Base-by-base conservation (phyloP, 2,329 filamentous ascomycete genomes). In the Penicillium sp. region DNA sequence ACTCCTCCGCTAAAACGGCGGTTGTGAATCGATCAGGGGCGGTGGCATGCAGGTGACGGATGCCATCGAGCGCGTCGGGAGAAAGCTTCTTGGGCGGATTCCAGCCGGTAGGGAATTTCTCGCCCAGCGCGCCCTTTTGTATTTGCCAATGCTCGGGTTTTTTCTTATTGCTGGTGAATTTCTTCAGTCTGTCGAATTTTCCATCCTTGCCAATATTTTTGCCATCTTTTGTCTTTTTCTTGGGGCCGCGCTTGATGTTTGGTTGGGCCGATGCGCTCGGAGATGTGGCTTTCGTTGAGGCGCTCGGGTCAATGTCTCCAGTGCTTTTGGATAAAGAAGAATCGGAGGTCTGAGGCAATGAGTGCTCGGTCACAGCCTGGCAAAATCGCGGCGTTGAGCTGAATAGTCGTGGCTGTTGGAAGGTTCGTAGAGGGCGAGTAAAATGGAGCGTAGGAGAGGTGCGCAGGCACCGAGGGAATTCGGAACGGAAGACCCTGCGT, bases 21-120 rank as follows among this genome's bases (percentile, higher is more conserved):
- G 88, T 95, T 4, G 87, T 88, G 74, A 91, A 96, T 51, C 81
- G 79, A 2, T 87, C 80, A 0, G 92, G 90, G 56, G 90, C 87
- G 61, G 90, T 85, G 24, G 81, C 76, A 69, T 96, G 84, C 30
- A 99, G 78, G 18, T 89, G 86, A 38, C 91, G 85, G 61, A 99
- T 95, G 38, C 91, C 92, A n/a, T 89, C 86, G 28, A 96, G 78
- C 1, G 92, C 90, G 70, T 97, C 92, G 0, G 94, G 94, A 0
- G 94, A 97, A 9, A 99, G 80, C 52, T 86, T 86, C 72, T 95
- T 96, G 44, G 82, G 81, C 27, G 94, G 92, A 25, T 81, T 80
- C 92, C 92, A 99, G 9, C 86, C 75, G 35, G 74, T 84, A 7
- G 86, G 82, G 58, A 96, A 94, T 66, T 97, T 99, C 54, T 82